These are phyloP conservation scores for Ceratocystis lukuohia DNA, from an alignment of 2,329 filamentous ascomycete genomes.

Conservation along the genomic window DNA sequence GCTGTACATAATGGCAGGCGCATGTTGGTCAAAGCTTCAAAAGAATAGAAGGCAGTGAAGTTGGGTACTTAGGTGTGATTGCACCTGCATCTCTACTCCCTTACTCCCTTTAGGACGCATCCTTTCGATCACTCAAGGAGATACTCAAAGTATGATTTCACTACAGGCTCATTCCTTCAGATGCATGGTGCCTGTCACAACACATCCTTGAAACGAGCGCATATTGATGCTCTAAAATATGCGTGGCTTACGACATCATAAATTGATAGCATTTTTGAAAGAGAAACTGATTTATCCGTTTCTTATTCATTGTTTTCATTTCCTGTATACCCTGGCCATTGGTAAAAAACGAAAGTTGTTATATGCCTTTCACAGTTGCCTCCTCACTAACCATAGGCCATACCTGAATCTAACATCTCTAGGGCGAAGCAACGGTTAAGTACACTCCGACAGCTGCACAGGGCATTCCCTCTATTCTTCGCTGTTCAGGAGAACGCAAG, in stretches of 20 bases:
- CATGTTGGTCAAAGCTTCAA: not conserved
- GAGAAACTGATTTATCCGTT: not conserved
- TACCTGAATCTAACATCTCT: not conserved
- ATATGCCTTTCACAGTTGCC: not conserved
- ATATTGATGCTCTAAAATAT: not conserved
- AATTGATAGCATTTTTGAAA: not conserved
- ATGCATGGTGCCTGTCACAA: not conserved
- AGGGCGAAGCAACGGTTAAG: slow-evolving; percentile 72
- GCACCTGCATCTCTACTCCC: not conserved
- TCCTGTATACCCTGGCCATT: slow-evolving; percentile 1
- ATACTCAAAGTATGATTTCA: not conserved
- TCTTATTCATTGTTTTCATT: slow-evolving; percentile 6
- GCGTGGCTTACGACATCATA: not conserved
- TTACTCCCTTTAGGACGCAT: not conserved
- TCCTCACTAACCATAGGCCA: not conserved
- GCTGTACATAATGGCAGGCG: not conserved
- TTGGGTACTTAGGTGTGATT: not conserved
- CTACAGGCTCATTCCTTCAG: not conserved
- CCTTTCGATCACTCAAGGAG: not conserved
- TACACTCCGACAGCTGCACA: slow-evolving; percentile 74
- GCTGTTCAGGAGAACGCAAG: slow-evolving; percentile 21
- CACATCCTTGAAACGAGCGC: too few relatives aligned
- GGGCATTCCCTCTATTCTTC: slow-evolving; percentile 78
- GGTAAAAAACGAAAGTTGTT: slow-evolving; percentile 10
- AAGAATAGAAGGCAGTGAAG: not conserved